Percentiles rank a stretch among this genome's conserved stretches.
These are phyloP conservation scores for Solanum chmielewskii DNA, from an alignment of 257 asterid genomes.

Conservation along the genomic window DNA sequence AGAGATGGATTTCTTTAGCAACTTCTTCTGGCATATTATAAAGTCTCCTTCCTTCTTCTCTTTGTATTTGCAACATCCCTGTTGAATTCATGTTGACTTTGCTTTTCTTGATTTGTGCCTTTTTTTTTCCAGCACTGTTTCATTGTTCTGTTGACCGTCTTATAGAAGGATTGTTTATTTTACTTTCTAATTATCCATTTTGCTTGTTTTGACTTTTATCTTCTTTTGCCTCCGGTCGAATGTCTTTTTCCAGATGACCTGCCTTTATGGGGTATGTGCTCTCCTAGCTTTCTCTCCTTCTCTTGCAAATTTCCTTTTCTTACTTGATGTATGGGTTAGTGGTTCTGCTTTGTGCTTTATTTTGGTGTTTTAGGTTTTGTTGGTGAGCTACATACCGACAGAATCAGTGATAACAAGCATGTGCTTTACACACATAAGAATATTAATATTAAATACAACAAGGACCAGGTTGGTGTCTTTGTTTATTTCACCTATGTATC, in stretches of 20 bases:
- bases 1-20: background rate
- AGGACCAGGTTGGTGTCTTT: slow-evolving; percentile 34
- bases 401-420: slow-evolving; percentile 38
- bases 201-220: background rate
- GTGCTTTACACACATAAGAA: slow-evolving; percentile 43
- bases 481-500: background rate
- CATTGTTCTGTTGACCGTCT: background rate
- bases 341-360: background rate
- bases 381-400: slow-evolving; percentile 40
- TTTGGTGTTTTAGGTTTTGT: slow-evolving; percentile 24
- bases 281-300: background rate
- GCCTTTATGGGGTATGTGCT: slow-evolving; percentile 88
- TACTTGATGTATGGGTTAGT: background rate
- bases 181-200: background rate
- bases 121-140: background rate
- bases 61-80: background rate
- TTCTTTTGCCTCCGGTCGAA: slow-evolving; percentile 11
- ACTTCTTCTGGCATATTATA: background rate
- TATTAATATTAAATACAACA: slow-evolving; percentile 34
- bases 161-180: background rate
- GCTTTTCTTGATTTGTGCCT: background rate
- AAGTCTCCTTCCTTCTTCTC: background rate
- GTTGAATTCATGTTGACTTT: background rate
- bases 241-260: slow-evolving; percentile 66
- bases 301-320: background rate